These are phyloP conservation scores for Mucor velutinosus DNA, from an alignment of 371 early-diverging fungal genomes.

Conservation along the genomic window DNA sequence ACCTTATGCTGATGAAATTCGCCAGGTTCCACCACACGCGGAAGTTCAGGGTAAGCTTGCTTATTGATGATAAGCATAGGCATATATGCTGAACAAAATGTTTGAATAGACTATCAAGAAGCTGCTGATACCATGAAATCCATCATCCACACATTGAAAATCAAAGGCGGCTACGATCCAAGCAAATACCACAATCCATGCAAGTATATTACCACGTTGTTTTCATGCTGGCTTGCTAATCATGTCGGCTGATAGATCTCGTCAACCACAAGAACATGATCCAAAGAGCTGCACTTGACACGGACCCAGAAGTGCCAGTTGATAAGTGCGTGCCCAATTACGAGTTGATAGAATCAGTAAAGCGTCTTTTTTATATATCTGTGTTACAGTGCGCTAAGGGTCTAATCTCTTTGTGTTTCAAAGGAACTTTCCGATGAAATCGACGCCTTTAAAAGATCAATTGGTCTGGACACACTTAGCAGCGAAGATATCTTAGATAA, in stretches of 20 bases:
- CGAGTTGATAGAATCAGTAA: conserved; percentile 13
- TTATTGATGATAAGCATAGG: not conserved
- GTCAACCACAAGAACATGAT: conserved; percentile 63
- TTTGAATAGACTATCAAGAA: not conserved
- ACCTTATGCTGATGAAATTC: conserved; percentile 74
- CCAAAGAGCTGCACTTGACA: conserved; percentile 59
- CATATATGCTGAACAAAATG: not conserved
- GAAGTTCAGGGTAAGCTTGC: conserved; percentile 17
- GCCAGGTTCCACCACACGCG: conserved; percentile 42
- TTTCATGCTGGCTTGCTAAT: not conserved
- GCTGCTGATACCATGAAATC: not conserved
- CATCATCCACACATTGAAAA: conserved; percentile 41
- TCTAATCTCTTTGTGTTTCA: conserved; percentile 2
- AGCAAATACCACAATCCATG: conserved; percentile 63
- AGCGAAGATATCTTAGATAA: not conserved
- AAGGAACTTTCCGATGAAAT: conserved; percentile 17
- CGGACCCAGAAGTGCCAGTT: not conserved
- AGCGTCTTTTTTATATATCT: not conserved
- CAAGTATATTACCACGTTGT: conserved; percentile 23
- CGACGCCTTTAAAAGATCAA: conserved; percentile 12
- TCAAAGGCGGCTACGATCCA: conserved; percentile 50
- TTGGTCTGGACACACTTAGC: conserved; percentile 15
- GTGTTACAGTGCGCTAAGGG: not conserved
- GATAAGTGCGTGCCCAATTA: conserved; percentile 19
- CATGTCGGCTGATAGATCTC: conserved; percentile 32